Conservation (phyloP, 169 alveolate species). For the Prorocentrum cordatum region DNA sequence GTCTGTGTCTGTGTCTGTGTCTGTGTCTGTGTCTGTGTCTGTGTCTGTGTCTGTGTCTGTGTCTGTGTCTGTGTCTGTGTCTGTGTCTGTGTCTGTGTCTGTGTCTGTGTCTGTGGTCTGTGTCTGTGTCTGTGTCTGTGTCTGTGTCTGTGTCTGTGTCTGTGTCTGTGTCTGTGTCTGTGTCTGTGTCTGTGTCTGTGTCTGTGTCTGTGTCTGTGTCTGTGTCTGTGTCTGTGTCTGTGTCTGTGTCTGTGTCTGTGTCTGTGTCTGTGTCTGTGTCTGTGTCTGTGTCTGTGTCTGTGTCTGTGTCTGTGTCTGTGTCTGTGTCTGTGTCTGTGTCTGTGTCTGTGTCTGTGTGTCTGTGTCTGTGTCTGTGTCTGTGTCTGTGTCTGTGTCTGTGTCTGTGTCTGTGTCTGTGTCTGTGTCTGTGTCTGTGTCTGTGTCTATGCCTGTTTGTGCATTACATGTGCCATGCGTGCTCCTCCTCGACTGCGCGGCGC, state of each 20-base stretch:
- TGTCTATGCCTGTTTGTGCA: neutral
- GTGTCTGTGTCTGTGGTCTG: neutral
- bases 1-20: neutral
- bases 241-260: neutral
- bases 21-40: neutral
- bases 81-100: neutral
- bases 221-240: neutral
- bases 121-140: neutral
- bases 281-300: neutral
- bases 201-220: neutral
- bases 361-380: neutral
- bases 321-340: neutral
- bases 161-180: neutral
- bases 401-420: neutral
- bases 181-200: neutral
- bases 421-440: neutral
- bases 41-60: neutral
- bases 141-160: neutral
- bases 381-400: neutral
- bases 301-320: neutral
- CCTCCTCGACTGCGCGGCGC: too few relatives aligned
- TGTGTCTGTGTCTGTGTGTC: neutral
- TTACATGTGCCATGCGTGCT: too few relatives aligned
- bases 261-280: neutral
- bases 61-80: neutral